Percentiles rank a stretch among this genome's conserved stretches.
Conservation (phyloP, 2,329 filamentous ascomycete genomes). For the Ascochyta lentis region DNA sequence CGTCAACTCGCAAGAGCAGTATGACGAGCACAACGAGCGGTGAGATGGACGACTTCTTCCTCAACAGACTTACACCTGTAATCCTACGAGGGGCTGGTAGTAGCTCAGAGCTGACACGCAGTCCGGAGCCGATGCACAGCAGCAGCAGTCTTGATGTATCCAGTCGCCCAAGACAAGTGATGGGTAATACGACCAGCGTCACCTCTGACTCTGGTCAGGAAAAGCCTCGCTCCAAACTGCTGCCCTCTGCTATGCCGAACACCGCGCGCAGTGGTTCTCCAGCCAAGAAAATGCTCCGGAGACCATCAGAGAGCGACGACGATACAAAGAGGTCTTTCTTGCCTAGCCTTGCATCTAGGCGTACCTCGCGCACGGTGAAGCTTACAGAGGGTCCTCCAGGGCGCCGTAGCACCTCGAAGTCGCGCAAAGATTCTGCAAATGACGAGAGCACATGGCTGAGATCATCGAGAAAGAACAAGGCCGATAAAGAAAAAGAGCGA, state of each 20-base stretch:
- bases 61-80: conserved; percentile 53
- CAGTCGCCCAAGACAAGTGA: conserved; percentile 16
- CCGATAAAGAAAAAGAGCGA: conserved; percentile 36
- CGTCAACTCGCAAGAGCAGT: conserved; percentile 53
- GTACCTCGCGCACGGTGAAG: conserved; percentile 39
- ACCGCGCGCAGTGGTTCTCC: conserved; percentile 41
- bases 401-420: conserved; percentile 24
- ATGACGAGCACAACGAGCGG: conserved; percentile 50
- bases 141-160: conserved; percentile 44
- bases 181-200: conserved; percentile 30
- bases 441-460: conserved; percentile 50
- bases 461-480: conserved; percentile 38
- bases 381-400: conserved; percentile 26
- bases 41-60: conserved; percentile 55
- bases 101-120: conserved; percentile 45
- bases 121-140: conserved; percentile 47
- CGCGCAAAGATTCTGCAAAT: conserved; percentile 35
- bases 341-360: conserved; percentile 36
- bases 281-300: conserved; percentile 36
- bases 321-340: conserved; percentile 44
- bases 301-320: conserved; percentile 48
- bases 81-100: conserved; percentile 54
- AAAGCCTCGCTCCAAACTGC: conserved; percentile 34
- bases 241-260: conserved; percentile 50
- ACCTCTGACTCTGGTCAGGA: conserved; percentile 26